Evolutionary conservation across 345 rosid genomes (phyloP), one percentile per base, ranked within the genome.

Genomic region (Nasturtium officinale): DNA sequence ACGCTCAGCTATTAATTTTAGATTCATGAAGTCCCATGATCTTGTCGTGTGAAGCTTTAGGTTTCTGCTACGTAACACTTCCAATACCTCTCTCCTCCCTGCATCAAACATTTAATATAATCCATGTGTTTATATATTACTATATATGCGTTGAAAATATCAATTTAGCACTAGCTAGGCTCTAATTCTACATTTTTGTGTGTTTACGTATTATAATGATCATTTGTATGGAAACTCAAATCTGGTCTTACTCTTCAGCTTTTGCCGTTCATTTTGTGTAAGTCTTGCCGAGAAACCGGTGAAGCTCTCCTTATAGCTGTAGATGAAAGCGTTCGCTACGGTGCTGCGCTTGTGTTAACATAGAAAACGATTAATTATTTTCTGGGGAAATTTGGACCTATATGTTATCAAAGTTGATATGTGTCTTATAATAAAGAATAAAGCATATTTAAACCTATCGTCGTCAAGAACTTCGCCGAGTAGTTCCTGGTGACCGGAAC

Each of bases 1-100:
- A 46, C 78, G 28, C 45, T 57, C 5, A 37, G 65, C 51, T 16
- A 33, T 2, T 56, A 57, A 55, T 42, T 60, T 29, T 45, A 74
- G 51, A 64, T 58, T 66, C 71, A 74, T 35, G 7, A 65, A 65
- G 78, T 74, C 78, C 66, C 78, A 74, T 63, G 78, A 65, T 74
- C 78, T 65, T 46, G 78, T 74, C 21, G 78, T 74, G n/a, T 74
- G 72, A 47, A 58, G 78, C 59, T 74, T 37, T 17, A 74, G 15
- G 28, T 56, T 18, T 74, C 52, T 74, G 6, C 65, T 74, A 11
- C 18, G 72, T 47, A 32, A 65, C 17, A 65, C 78, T 21, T 65
- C 51, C 43, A 74, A 13, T 20, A 74, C 72, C 9, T 63, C 72
- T 45, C 65, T 64, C 25, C 48, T 74, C 5, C 20, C 78, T 74